Conservation (phyloP, 176 grass and related monocot species). For the barley (Hordeum vulgare) region MorexV3_pseudomolecules_assembly NC_058524.1:460923452-460923951, state of each 20-base stretch:
- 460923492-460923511: slow-evolving; percentile 43
- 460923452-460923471: slow-evolving; percentile 34
- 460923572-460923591: slow-evolving; percentile 64
- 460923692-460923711: slow-evolving; percentile 1
- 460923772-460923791: slow-evolving; percentile 51
- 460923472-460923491: slow-evolving; percentile 32
- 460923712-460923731: slow-evolving; percentile 5
- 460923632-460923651: slow-evolving; percentile 41
- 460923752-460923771: slow-evolving; percentile 42
- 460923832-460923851: not conserved
- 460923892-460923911: slow-evolving; percentile 47
- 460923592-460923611: slow-evolving; percentile 13
- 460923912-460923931: slow-evolving; percentile 78
- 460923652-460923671: slow-evolving; percentile 38
- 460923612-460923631: slow-evolving; percentile 22
- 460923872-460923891: slow-evolving; percentile 34
- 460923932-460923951: slow-evolving; percentile 53
- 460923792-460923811: slow-evolving; percentile 39
- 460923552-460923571: slow-evolving; percentile 15
- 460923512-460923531: slow-evolving; percentile 26
- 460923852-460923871: slow-evolving; percentile 31
- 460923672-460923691: slow-evolving; percentile 34
- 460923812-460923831: slow-evolving; percentile 28
- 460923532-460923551: slow-evolving; percentile 3
- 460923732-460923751: slow-evolving; percentile 22